Base-by-base conservation (phyloP, 2,329 filamentous ascomycete species). In the Trichoderma sp. region DNA sequence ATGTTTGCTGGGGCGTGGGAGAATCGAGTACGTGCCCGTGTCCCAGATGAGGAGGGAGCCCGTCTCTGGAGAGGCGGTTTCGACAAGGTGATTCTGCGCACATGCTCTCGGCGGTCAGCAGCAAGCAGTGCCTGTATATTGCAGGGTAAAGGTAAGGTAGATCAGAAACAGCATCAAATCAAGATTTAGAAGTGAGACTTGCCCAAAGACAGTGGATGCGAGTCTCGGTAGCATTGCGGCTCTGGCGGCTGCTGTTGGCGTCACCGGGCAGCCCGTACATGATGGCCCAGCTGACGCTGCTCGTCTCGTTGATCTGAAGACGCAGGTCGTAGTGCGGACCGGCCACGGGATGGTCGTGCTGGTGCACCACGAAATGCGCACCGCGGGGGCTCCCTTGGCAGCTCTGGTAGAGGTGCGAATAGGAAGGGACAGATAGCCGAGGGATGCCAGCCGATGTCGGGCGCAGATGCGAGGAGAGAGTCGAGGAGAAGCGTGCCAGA, bases 341-440 rank as follows among this genome's bases (percentile, higher is more conserved):
- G 11, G 91, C 90, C 57, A 92, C 79, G 1, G 91, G 91, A 77
- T 93, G 91, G 76, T 92, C 90, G 77, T 93, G 91, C 77, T 93
- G 91, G 78, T 93, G 90, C 47, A 93, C 85, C 66, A 93, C 88
- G 76, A 93, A 93, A 78, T 91, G 88, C 9, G 84, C 81, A 20
- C 84, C 84, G 17, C 70, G 57, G 4, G 72, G 53, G 58, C 71
- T 80, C 20, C 78, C 79, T 2, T 74, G 75, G 61, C 80, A 80
- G n/a, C 68, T 64, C 5, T 75, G 73, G 70, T 85, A 86, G 8
- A 86, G 79, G 9, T 75, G 72, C 4, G 76, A 73, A 74, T 84
- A 85, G 3, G 68, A 70, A 1, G 75, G 28, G 23, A 85, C 75
- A 17, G 82, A 71, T 4, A 85, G 77, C 59, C 73, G 79, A 4